Evolutionary conservation across 176 grass and related monocot species (phyloP).

Genomic region (Paspalum notatum): DNA sequence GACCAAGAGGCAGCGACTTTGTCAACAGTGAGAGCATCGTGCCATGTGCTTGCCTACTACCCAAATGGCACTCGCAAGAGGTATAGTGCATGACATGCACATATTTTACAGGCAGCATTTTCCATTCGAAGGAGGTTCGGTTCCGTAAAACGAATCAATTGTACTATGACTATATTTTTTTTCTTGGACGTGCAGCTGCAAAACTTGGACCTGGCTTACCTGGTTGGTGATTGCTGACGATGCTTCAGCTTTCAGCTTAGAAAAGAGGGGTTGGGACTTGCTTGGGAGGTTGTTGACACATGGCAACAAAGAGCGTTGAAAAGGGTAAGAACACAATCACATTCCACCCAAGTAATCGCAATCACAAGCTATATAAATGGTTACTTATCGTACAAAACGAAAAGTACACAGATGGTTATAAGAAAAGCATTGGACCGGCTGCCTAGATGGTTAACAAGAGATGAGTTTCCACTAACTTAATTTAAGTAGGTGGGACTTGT

Average conservation of each 20-base stretch:
- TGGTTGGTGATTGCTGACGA: too few species aligned
- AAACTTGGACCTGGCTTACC: background rate
- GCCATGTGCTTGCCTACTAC: background rate
- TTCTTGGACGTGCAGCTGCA: background rate
- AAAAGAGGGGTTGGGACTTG: background rate
- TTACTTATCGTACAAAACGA: too few species aligned
- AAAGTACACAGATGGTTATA: too few species aligned
- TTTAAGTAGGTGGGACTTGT: too few species aligned
- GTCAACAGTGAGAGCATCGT: background rate
- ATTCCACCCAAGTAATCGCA: background rate
- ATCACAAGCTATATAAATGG: background rate
- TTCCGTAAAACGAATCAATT: too few species aligned
- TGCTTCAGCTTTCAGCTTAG: background rate
- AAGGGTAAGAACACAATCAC: background rate
- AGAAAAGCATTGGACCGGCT: too few species aligned
- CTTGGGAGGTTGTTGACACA: background rate
- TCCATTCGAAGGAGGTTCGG: too few species aligned
- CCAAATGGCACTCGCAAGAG: constrained; percentile 1
- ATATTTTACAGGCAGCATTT: too few species aligned
- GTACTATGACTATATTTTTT: too few species aligned
- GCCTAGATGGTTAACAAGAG: too few species aligned
- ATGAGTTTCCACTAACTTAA: too few species aligned
- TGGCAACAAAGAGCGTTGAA: background rate
- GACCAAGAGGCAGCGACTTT: background rate
- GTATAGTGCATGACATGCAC: background rate